Conservation (phyloP, 1,284 basidiomycete genomes). For the Grifola frondosa region DNA sequence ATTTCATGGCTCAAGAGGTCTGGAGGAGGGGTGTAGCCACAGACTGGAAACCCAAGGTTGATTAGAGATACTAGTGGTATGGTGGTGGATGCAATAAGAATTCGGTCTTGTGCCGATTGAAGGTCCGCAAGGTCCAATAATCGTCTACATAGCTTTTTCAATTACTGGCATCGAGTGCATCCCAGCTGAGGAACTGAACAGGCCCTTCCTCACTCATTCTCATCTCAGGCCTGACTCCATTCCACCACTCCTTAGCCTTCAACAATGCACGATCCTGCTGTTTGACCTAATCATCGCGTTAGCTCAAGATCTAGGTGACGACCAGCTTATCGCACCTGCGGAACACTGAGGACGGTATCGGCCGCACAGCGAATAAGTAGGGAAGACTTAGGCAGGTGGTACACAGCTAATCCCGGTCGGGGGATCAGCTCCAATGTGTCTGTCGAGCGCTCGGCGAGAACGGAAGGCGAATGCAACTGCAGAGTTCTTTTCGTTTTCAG, state of each 20-base stretch:
- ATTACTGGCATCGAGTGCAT: no score
- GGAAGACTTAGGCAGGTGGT: conserved; percentile 35
- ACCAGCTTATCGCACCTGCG: conserved; percentile 22
- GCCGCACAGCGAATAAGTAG: conserved; percentile 53
- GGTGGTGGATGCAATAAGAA: no score
- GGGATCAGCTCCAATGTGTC: conserved; percentile 7
- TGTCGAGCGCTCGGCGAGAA: conserved; percentile 21
- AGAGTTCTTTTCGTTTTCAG: conserved; percentile 42
- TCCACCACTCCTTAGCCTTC: conserved; percentile 48
- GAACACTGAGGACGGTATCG: conserved; percentile 49
- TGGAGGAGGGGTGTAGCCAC: no score
- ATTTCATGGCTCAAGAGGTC: no score
- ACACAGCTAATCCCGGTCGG: conserved; percentile 43
- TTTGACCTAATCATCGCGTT: conserved; percentile 40
- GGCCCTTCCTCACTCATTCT: conserved; percentile 12
- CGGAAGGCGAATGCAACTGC: conserved; percentile 44
- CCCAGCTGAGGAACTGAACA: conserved; percentile 16
- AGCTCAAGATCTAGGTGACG: not conserved
- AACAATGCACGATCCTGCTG: conserved; percentile 50
- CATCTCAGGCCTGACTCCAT: conserved; percentile 39
- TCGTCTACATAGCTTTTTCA: no score
- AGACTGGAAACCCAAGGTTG: no score
- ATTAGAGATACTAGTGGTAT: no score
- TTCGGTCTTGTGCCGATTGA: no score
- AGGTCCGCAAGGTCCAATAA: no score